Conservation (phyloP, 2,329 filamentous ascomycete genomes). For the Aureobasidium sp. region DNA sequence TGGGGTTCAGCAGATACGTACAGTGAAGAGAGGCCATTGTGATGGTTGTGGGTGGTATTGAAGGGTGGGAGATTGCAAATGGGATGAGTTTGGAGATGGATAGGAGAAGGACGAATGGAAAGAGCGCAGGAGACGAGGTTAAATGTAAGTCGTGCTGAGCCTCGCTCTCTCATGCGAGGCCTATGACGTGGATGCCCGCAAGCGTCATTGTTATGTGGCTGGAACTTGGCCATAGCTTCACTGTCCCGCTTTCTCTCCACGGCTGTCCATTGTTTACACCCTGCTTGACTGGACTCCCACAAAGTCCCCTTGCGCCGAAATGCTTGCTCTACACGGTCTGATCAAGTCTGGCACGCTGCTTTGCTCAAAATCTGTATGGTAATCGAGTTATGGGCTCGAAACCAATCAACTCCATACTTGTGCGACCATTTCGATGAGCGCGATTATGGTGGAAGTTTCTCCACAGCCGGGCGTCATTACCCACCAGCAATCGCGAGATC, state of each 20-base stretch:
- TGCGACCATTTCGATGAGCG: too few species aligned
- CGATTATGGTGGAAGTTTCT: constrained; percentile 1
- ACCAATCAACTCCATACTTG: too few species aligned
- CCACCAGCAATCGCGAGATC: constrained; percentile 10
- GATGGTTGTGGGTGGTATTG: constrained; percentile 23
- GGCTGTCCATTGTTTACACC: neutral
- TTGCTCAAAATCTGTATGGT: too few species aligned
- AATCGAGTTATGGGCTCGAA: too few species aligned
- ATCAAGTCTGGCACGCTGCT: neutral
- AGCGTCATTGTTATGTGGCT: constrained; percentile 16
- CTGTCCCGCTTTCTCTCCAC: constrained; percentile 13
- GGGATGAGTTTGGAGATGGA: constrained; percentile 13
- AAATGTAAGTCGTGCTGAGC: constrained; percentile 13
- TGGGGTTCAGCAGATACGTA: constrained; percentile 34
- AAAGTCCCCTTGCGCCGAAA: neutral
- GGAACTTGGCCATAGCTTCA: neutral
- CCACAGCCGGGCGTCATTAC: constrained; percentile 11
- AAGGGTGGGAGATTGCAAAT: neutral
- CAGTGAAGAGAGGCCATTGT: constrained; percentile 53
- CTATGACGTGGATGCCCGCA: neutral
- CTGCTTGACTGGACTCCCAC: neutral
- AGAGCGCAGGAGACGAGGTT: constrained; percentile 15
- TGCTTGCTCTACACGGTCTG: neutral
- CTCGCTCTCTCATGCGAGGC: constrained; percentile 13
- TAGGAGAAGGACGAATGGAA: constrained; percentile 12